Conservation (phyloP, 129 eudicot species). For the Scalesia atractyloides region DNA sequence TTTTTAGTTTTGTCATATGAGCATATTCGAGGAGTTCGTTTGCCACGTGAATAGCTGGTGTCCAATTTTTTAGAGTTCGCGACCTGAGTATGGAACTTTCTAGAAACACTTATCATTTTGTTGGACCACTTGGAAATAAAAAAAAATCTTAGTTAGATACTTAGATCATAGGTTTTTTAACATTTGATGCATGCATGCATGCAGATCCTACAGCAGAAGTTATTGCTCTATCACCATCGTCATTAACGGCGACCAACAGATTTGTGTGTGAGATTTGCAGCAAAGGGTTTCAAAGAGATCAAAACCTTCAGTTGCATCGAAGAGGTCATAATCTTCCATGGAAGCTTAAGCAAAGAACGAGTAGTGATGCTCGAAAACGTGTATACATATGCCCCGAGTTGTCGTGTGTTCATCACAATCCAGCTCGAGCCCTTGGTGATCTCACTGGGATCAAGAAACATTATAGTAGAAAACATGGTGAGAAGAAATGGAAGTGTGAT, state of each 20-base stretch:
- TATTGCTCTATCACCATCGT: constrained; percentile 61
- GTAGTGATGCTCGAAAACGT: constrained; percentile 4
- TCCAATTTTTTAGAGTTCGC: too few species aligned
- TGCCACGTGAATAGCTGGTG: too few species aligned
- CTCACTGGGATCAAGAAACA: constrained; percentile 75
- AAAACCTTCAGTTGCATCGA: constrained; percentile 44
- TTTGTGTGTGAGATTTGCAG: constrained; percentile 20
- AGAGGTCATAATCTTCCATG: constrained; percentile 29
- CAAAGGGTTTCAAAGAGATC: constrained; percentile 78
- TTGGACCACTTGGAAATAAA: too few species aligned
- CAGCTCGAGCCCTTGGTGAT: constrained; percentile 67
- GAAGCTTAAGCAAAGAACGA: constrained; percentile 22
- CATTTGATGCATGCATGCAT: not conserved
- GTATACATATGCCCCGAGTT: constrained; percentile 58
- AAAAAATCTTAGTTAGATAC: too few species aligned
- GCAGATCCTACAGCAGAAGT: constrained; percentile 80
- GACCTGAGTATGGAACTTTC: too few species aligned
- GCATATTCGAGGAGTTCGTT: too few species aligned
- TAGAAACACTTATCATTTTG: too few species aligned
- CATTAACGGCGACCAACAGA: constrained; percentile 74
- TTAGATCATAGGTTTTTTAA: too few species aligned
- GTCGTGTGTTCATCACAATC: constrained; percentile 60
- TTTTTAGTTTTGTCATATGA: too few species aligned
- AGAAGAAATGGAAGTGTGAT: constrained; percentile 28
- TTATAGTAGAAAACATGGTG: constrained; percentile 34